A percentile compares a stretch with the other conserved stretches of the same genome.
Conservation (phyloP, 2,329 filamentous ascomycete genomes). For the Fusarium tanahbumbuense region DNA sequence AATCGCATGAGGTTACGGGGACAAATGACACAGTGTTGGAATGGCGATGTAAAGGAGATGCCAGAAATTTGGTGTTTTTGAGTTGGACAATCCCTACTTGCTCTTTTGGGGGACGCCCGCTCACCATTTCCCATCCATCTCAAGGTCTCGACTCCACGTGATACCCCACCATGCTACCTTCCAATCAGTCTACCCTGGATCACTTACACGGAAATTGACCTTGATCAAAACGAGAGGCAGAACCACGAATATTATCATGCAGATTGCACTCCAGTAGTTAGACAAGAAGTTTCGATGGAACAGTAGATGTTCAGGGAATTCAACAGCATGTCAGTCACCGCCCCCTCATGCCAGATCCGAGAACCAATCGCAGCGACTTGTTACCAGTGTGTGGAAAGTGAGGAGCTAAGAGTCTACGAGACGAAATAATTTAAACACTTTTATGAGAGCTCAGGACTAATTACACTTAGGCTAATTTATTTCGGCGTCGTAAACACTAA, state of each 20-base stretch:
- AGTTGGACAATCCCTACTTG: conserved; percentile 35
- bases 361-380: too few species aligned
- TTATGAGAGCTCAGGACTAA: not conserved
- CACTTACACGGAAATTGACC: conserved; percentile 22
- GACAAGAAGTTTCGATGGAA: not conserved
- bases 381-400: too few species aligned
- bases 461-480: not conserved
- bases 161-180: conserved; percentile 27
- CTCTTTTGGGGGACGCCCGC: conserved; percentile 27
- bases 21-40: conserved; percentile 10
- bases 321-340: too few species aligned
- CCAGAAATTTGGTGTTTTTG: conserved; percentile 40
- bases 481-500: not conserved
- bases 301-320: too few species aligned
- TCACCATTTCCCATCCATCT: conserved; percentile 28
- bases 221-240: not conserved
- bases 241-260: not conserved
- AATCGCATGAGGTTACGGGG: conserved; percentile 24
- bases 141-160: conserved; percentile 36
- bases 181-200: conserved; percentile 24
- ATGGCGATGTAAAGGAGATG: conserved; percentile 34
- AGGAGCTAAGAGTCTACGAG: not conserved
- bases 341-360: too few species aligned
- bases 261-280: not conserved
- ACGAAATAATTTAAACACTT: not conserved